These are phyloP conservation scores for Monosporozyma yasuniensis DNA, from an alignment of 805 yeast genomes.

Conservation along the genomic window DNA sequence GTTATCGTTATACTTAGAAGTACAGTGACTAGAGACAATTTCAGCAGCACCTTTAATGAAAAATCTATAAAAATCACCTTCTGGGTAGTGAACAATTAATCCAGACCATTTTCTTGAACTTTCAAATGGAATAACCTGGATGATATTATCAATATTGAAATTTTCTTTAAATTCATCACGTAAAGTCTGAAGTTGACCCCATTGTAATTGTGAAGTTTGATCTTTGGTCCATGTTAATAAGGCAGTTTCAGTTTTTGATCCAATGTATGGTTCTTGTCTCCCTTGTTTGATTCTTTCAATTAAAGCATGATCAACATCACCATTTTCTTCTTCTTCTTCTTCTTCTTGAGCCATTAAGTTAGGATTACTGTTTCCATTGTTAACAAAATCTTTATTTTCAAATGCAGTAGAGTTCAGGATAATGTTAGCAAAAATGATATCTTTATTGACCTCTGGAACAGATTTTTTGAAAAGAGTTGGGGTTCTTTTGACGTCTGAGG, in stretches of 20 bases:
- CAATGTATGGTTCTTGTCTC: conserved; percentile 57
- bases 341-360: not conserved
- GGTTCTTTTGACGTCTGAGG: not conserved
- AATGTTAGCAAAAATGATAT: conserved; percentile 45
- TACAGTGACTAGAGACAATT: conserved; percentile 58
- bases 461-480: conserved; percentile 5
- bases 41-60: conserved; percentile 94
- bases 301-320: conserved; percentile 9
- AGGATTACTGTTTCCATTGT: not conserved
- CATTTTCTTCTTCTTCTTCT: not conserved
- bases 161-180: conserved; percentile 28
- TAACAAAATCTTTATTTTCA: conserved; percentile 42
- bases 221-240: conserved; percentile 55
- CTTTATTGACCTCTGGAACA: conserved; percentile 11
- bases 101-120: conserved; percentile 92
- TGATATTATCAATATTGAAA: conserved; percentile 36
- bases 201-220: conserved; percentile 39
- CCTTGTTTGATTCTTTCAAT: conserved; percentile 10
- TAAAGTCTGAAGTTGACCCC: conserved; percentile 36
- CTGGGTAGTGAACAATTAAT: conserved; percentile 46
- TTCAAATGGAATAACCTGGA: conserved; percentile 82
- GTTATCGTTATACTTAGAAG: conserved; percentile 25
- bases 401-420: conserved; percentile 83
- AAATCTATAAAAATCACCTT: conserved; percentile 39
- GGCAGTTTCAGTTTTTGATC: conserved; percentile 94